These are phyloP conservation scores for Zymoseptoria crescenta DNA, from an alignment of 2,329 filamentous ascomycete species.

Conservation along the genomic window DNA sequence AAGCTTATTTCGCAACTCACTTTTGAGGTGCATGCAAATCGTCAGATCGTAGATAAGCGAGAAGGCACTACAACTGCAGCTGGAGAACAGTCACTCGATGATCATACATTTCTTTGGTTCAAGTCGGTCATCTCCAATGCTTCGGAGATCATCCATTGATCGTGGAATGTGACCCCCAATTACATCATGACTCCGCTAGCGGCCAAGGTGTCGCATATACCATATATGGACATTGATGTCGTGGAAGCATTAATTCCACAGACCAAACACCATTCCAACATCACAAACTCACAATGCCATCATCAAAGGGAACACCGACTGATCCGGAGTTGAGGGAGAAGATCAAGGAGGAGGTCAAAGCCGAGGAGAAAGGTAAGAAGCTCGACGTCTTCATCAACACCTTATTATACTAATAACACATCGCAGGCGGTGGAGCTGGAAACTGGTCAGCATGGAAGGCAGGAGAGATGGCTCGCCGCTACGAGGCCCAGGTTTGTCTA, in stretches of 20 bases:
- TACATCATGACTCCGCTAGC: not conserved
- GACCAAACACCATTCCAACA: too few species aligned
- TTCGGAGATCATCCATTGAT: not conserved
- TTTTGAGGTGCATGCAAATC: not conserved
- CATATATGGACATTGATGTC: not conserved
- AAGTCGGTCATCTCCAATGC: too few species aligned
- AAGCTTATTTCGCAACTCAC: not conserved
- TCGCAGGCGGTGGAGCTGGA: constrained; percentile 23
- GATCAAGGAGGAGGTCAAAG: constrained; percentile 30
- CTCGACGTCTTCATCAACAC: not conserved
- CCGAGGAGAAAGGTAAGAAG: constrained; percentile 25
- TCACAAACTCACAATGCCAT: constrained; percentile 20
- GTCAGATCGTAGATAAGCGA: not conserved
- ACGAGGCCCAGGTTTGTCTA: constrained; percentile 17
- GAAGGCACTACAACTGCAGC: not conserved
- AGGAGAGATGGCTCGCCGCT: constrained; percentile 25
- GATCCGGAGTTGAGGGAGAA: constrained; percentile 27
- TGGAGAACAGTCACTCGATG: too few species aligned
- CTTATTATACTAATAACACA: not conserved
- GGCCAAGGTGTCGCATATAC: not conserved
- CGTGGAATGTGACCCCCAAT: not conserved
- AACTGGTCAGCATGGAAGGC: constrained; percentile 28
- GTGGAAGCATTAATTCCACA: not conserved
- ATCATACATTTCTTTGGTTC: too few species aligned
- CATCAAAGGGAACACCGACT: constrained; percentile 27